Conservation (phyloP, 495 filamentous ascomycete genomes). For the Podospora anserina region DNA sequence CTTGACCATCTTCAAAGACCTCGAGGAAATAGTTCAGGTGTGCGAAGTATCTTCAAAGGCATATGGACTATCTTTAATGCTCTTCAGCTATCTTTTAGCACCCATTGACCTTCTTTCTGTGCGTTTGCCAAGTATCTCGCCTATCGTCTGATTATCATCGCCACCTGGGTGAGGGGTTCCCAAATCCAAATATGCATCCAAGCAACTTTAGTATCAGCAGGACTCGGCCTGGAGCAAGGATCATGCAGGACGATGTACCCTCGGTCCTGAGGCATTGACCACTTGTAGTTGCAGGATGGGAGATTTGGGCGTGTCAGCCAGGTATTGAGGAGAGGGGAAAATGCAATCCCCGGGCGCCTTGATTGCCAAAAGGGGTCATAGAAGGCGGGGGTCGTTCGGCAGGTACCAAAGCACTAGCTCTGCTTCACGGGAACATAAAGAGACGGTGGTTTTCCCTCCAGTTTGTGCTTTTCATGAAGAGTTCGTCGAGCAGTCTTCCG, state of each 20-base stretch:
- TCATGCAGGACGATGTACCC: background rate
- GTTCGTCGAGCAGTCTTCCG: background rate
- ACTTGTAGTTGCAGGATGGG: conserved; percentile 4
- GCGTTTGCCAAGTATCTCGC: too few relatives aligned
- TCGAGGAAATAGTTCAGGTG: too few relatives aligned
- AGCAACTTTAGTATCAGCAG: background rate
- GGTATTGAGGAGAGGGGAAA: background rate
- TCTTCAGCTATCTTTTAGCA: too few relatives aligned
- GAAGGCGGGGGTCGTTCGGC: conserved; percentile 13
- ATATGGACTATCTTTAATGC: too few relatives aligned
- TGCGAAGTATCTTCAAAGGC: too few relatives aligned
- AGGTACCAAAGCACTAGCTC: background rate
- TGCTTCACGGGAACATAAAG: background rate
- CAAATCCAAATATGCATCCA: conserved; percentile 30
- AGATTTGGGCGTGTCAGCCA: background rate
- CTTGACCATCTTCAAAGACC: background rate
- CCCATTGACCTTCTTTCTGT: too few relatives aligned
- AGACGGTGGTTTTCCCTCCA: background rate
- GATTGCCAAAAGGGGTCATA: conserved; percentile 1
- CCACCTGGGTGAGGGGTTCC: conserved; percentile 27
- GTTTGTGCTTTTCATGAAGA: background rate
- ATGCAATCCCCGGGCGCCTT: background rate
- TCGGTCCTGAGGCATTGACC: conserved; percentile 10
- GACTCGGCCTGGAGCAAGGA: conserved; percentile 1
- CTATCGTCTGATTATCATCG: background rate